phyloP scores from a whole-genome alignment of 1,284 basidiomycete species.

The Rhodotorula glutinis region DNA sequence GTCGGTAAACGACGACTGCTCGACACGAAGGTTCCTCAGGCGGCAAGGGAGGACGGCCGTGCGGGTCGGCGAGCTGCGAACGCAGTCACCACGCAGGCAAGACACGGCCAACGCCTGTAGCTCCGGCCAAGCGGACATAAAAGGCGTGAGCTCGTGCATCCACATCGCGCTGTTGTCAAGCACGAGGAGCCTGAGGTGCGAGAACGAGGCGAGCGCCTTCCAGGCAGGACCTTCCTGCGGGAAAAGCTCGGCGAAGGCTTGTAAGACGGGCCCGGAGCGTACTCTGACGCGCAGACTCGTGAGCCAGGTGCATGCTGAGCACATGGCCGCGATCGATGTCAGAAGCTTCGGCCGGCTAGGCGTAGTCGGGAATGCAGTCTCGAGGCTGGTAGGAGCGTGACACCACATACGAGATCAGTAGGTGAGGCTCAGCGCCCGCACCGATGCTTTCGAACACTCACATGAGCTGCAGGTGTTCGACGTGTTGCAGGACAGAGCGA shows the following conservation, averaged over 20 bases:
- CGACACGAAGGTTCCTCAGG: not conserved
- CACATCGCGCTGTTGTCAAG: slow-evolving; percentile 8
- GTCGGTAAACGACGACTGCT: not conserved
- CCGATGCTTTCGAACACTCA: no score
- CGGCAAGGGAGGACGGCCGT: not conserved
- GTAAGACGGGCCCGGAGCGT: no score
- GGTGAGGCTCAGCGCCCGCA: no score
- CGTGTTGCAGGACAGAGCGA: no score
- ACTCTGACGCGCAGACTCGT: no score
- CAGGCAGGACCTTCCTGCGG: no score
- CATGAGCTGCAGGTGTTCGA: not conserved
- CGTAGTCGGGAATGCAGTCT: no score
- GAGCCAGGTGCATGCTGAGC: not conserved
- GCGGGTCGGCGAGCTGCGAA: no score
- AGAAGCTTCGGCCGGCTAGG: no score
- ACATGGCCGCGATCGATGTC: no score
- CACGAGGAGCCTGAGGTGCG: not conserved
- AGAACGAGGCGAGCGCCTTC: not conserved
- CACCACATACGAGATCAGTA: no score
- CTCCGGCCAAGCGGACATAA: not conserved
- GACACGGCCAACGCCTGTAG: not conserved
- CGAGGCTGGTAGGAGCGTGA: no score
- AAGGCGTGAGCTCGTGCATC: slow-evolving; percentile 17
- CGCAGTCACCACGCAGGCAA: slow-evolving; percentile 11
- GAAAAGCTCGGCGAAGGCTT: not conserved